Percentiles rank a stretch among this genome's conserved stretches.
Conservation (phyloP, 164 flowering plant species). For the Liquidambar formosana region DNA sequence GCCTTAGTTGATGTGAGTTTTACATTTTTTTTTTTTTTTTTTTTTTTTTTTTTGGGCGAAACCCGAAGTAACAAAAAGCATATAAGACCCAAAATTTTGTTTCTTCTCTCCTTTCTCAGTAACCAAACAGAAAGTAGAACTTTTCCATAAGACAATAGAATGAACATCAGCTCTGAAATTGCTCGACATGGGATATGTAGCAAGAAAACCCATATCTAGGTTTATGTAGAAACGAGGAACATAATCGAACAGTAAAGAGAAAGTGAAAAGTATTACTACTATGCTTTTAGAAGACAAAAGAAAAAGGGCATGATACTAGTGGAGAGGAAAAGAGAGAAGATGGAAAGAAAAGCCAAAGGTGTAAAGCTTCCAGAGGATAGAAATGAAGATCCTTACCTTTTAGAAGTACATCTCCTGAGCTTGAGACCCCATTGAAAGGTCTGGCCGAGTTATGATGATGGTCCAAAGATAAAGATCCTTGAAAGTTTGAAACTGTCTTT, state of each 20-base stretch:
- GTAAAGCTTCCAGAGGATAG: not conserved
- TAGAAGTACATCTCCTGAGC: constrained; percentile 46
- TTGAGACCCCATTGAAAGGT: constrained; percentile 46
- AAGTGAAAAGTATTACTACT: constrained; percentile 1
- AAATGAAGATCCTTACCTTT: constrained; percentile 81
- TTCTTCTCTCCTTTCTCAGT: too few species aligned
- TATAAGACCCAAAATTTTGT: too few species aligned
- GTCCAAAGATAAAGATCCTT: constrained; percentile 34
- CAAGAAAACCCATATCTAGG: too few species aligned
- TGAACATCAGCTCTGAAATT: too few species aligned
- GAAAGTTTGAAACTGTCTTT: constrained; percentile 33
- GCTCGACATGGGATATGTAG: too few species aligned
- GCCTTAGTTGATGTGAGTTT: too few species aligned
- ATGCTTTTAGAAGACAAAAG: constrained; percentile 10
- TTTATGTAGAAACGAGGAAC: not conserved
- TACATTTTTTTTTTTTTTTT: too few species aligned
- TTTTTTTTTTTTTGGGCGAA: too few species aligned
- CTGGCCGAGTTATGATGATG: constrained; percentile 29
- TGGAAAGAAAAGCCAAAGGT: constrained; percentile 10
- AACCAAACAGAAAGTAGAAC: too few species aligned
- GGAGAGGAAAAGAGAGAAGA: constrained; percentile 6
- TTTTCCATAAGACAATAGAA: too few species aligned
- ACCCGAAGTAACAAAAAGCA: too few species aligned
- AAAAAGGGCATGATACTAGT: constrained; percentile 4
- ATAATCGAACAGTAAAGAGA: constrained; percentile 2